Percentiles rank a stretch among this genome's conserved stretches.
phyloP scores from a whole-genome alignment of 352 stramenopile genomes.

The Phytophthora uliginosa region DNA sequence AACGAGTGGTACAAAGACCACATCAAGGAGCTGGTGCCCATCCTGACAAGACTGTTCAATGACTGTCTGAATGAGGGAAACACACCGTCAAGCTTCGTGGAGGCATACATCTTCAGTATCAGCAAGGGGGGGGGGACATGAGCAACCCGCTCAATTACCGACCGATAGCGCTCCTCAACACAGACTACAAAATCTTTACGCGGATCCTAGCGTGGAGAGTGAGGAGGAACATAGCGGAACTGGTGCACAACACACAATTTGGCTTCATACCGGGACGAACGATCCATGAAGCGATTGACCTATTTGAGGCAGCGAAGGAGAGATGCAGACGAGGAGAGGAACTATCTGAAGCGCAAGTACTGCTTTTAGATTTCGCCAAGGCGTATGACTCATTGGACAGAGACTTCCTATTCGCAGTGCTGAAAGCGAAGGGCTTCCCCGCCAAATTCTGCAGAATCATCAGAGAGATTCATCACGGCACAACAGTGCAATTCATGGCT shows the following conservation, averaged over 20 bases:
- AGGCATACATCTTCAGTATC: slow-evolving; percentile 10
- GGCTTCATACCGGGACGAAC: slow-evolving; percentile 2
- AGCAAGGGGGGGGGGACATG: not conserved
- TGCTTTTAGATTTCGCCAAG: slow-evolving; percentile 13
- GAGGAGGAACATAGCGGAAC: not conserved
- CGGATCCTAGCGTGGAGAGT: slow-evolving; percentile 8
- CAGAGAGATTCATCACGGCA: too few relatives aligned
- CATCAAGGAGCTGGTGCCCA: not conserved
- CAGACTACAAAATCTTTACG: slow-evolving; percentile 13
- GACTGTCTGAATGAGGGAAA: not conserved
- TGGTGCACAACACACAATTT: slow-evolving; percentile 6
- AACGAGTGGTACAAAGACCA: slow-evolving; percentile 16
- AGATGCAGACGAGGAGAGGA: not conserved
- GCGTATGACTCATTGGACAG: slow-evolving; percentile 6
- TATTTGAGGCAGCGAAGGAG: slow-evolving; percentile 9
- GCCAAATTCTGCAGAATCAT: not conserved
- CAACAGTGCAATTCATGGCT: too few relatives aligned
- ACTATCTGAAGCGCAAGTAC: not conserved
- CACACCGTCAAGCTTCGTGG: not conserved
- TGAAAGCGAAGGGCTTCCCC: not conserved
- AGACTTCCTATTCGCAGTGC: slow-evolving; percentile 1
- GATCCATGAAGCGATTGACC: slow-evolving; percentile 15
- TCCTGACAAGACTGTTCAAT: not conserved
- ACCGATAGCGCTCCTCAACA: slow-evolving; percentile 5
- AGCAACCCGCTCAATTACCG: slow-evolving; percentile 10